Base-by-base conservation (phyloP, 2,329 filamentous ascomycete genomes). In the Aspergillus sp. region DNA sequence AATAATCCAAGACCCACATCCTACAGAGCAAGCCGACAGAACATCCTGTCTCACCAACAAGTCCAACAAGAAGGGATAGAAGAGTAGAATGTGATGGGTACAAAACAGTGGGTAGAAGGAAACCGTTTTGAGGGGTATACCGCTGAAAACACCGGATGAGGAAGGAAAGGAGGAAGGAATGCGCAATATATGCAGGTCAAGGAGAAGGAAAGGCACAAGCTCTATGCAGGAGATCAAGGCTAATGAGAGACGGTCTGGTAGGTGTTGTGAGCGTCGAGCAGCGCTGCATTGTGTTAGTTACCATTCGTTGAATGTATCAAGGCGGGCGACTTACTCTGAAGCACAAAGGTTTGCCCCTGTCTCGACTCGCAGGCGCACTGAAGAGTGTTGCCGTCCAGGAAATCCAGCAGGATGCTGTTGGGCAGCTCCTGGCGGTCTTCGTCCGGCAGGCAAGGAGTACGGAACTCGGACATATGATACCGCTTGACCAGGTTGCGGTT, bases 351-450 rank as follows among this genome's bases (percentile, higher is more conserved):
- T 70, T 86, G 84, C 49, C 82, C 81, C 66, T 81, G 77, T 59
- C 78, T 77, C 58, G 84, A 85, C 70, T 86, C 83, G 67, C 84
- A 86, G 42, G 87, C 86, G 70, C 84, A 86, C 71, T 89, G 87
- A 55, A 90, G 75, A 8, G 84, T 85, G 39, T 83, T 83, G 21
- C 86, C 86, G 66, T 88, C 84, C 23, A 81, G 72, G 62, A 89
- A 85, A 66, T 88, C 86, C 36, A 89, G 78, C 27, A 88, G 73
- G 39, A 90, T 84, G 63, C 92, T 97, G 78, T 97, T 91, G 2
- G 94, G 92, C 55, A 99, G 82, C 79, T 99, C 95, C 78, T 97
- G 90, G 66, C 91, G 83, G 72, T 98, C 95, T 61, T 96, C 88
- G 74, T 98, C 94, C 0, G 95, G 95, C 15, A 90, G 83, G 68